phyloP scores from a whole-genome alignment of 2,329 filamentous ascomycete species.

The Tolypocladium tropicale region DNA sequence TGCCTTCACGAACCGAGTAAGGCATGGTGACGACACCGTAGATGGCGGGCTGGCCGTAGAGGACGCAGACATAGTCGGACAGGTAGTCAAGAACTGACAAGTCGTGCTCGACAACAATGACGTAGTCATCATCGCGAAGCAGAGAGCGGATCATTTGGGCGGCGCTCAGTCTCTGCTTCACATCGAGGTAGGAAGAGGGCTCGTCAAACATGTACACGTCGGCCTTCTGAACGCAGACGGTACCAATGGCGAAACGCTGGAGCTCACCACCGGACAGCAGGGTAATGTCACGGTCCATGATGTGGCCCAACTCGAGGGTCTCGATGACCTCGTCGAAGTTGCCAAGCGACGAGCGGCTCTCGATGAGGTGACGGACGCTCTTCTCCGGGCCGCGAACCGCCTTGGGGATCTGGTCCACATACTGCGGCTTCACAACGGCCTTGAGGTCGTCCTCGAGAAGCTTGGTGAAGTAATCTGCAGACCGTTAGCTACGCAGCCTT shows the following conservation, averaged over 20 bases:
- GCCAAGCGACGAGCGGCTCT: constrained; percentile 63
- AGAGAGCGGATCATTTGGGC: constrained; percentile 88
- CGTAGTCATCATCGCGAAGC: constrained; percentile 80
- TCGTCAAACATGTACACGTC: constrained; percentile 99
- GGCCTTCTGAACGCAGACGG: constrained; percentile 89
- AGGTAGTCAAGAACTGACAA: constrained; percentile 97
- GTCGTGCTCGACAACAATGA: constrained; percentile 99
- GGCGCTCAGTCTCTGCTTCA: constrained; percentile 94
- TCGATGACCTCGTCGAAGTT: constrained; percentile 78
- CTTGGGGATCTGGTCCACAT: constrained; percentile 95
- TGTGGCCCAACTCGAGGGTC: constrained; percentile 75
- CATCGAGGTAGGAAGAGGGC: constrained; percentile 97
- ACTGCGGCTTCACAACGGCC: constrained; percentile 97
- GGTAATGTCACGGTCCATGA: constrained; percentile 83
- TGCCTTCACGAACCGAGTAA: constrained; percentile 92
- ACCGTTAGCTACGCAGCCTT: background rate
- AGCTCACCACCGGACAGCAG: constrained; percentile 94
- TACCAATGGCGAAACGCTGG: constrained; percentile 94
- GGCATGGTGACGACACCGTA: constrained; percentile 97
- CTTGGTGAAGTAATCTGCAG: constrained; percentile 88
- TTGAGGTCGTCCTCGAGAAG: constrained; percentile 94
- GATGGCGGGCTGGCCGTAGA: constrained; percentile 90
- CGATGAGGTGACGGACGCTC: constrained; percentile 68
- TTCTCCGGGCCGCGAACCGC: constrained; percentile 77
- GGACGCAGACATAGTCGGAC: constrained; percentile 94